These are phyloP conservation scores for Meyerozyma elateridarum DNA, from an alignment of 1,139 yeast species.

Conservation along the genomic window DNA sequence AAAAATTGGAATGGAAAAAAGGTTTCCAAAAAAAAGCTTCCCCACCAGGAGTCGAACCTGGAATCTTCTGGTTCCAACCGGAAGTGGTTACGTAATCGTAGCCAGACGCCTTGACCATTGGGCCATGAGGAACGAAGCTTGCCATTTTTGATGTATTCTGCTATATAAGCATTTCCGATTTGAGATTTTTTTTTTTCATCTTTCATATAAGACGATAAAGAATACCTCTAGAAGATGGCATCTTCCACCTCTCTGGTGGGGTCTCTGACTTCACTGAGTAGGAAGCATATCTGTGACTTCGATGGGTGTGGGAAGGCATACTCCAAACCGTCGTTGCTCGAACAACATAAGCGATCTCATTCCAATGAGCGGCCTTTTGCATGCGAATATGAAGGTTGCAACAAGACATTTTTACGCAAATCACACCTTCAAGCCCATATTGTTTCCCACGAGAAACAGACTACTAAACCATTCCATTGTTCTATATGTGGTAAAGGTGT, in stretches of 20 bases:
- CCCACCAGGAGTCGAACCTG: constrained; percentile 97
- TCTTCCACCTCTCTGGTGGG: constrained; percentile 4
- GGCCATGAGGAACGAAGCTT: constrained; percentile 54
- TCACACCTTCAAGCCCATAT: constrained; percentile 76
- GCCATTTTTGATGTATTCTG: background rate
- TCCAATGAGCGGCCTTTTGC: constrained; percentile 72
- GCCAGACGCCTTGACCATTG: constrained; percentile 57
- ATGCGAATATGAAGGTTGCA: constrained; percentile 56
- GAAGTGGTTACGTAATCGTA: constrained; percentile 47
- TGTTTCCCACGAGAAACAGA: constrained; percentile 52
- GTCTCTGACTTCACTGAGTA: constrained; percentile 35
- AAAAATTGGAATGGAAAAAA: too few species aligned
- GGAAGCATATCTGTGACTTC: constrained; percentile 55
- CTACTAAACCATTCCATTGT: constrained; percentile 72
- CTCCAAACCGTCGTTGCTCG: constrained; percentile 73
- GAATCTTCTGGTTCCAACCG: constrained; percentile 76
- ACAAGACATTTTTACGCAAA: constrained; percentile 63
- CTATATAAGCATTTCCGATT: background rate
- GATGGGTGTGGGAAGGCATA: constrained; percentile 73
- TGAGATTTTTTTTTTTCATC: background rate
- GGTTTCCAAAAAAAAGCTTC: constrained; percentile 64
- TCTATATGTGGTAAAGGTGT: constrained; percentile 78
- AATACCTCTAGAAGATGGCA: too few species aligned
- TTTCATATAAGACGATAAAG: background rate
- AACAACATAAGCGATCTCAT: constrained; percentile 78